Evolutionary conservation across 176 grass and related monocot genomes (phyloP).

Genomic region (Puya raimondii): DNA sequence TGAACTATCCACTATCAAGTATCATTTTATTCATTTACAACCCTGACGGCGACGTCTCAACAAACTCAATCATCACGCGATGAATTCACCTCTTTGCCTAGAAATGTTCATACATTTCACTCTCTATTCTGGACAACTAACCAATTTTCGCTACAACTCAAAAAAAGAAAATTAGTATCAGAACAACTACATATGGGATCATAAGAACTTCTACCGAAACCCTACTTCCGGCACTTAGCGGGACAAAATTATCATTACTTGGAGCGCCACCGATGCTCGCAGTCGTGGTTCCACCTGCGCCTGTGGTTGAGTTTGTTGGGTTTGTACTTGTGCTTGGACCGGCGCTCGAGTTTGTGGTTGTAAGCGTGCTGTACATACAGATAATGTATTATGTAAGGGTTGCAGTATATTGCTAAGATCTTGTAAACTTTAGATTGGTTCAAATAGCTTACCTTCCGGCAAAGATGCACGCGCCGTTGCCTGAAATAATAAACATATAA

Average conservation of each 20-base stretch:
- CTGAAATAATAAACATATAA: constrained; percentile 28
- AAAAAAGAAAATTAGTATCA: constrained; percentile 17
- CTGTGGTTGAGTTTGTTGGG: background rate
- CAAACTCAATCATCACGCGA: background rate
- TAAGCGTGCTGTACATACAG: background rate
- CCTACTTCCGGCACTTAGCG: background rate
- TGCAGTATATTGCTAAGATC: background rate
- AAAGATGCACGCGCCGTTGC: constrained; percentile 67
- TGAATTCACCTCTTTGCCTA: background rate
- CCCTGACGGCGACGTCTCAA: background rate
- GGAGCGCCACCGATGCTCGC: background rate
- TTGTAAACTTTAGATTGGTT: background rate
- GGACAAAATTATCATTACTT: constrained; percentile 3
- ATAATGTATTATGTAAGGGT: background rate
- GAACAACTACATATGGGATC: constrained; percentile 6
- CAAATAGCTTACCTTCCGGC: constrained; percentile 47
- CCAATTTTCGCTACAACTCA: background rate
- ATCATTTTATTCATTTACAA: background rate
- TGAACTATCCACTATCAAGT: background rate
- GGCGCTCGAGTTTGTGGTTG: constrained; percentile 8
- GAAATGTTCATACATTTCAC: background rate
- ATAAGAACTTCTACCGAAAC: constrained; percentile 12
- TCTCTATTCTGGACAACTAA: background rate
- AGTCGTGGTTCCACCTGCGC: background rate
- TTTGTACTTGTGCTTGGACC: background rate